phyloP scores from a whole-genome alignment of 1,284 basidiomycete genomes.

The Athelia sp. region DNA sequence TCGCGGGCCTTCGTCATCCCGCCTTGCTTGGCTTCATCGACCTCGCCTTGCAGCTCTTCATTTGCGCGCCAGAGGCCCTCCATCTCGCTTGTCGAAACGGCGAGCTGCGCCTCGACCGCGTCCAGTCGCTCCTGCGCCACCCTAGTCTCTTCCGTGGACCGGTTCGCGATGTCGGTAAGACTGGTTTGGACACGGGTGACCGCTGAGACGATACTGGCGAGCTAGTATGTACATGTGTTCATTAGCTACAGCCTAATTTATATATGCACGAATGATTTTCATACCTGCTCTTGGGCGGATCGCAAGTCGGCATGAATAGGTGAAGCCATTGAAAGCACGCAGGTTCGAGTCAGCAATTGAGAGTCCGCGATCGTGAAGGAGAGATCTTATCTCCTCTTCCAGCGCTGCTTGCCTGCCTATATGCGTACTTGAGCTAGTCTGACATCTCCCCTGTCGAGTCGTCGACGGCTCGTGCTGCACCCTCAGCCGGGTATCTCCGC shows the following conservation, averaged over 20 bases:
- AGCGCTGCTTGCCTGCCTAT: no score
- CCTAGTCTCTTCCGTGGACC: neutral
- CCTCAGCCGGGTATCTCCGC: no score
- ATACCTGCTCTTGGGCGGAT: neutral
- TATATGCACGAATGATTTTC: no score
- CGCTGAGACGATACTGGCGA: neutral
- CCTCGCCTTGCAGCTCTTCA: neutral
- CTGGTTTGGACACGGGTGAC: neutral
- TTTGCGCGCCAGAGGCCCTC: neutral
- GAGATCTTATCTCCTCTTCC: neutral
- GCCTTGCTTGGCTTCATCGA: neutral
- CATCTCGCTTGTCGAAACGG: neutral
- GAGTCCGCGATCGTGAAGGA: neutral
- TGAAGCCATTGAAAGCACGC: conserved; percentile 1
- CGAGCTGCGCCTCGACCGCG: neutral
- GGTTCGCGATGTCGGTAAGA: neutral
- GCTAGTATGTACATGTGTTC: neutral
- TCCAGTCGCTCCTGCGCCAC: neutral
- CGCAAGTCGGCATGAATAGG: neutral
- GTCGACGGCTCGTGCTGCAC: neutral
- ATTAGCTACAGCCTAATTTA: no score
- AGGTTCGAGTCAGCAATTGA: neutral
- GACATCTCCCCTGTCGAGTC: neutral
- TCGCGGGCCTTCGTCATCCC: no score
- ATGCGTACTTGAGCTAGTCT: no score